Evolutionary conservation across 345 rosid genomes (phyloP), one percentile per base, ranked within the genome.

Genomic region (Iberis pinnata): DNA sequence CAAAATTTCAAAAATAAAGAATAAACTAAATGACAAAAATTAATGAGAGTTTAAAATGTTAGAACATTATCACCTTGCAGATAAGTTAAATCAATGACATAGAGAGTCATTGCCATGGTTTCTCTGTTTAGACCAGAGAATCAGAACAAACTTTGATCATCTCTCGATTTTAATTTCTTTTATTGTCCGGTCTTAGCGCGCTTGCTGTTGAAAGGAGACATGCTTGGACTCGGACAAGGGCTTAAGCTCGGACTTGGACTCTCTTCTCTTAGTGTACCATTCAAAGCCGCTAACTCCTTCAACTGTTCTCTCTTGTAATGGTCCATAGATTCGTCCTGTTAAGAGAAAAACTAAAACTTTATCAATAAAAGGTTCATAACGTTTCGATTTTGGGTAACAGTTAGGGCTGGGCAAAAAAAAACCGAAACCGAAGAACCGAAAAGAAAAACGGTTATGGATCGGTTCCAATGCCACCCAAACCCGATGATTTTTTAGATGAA

Each of bases 101-200:
- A 41, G 20, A 25, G 56, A 16, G 69, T 38, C 56, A 49, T 20
- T 40, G 61, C 12, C 61, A 53, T 52, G 41, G 27, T 45, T 58
- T 42, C 58, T n/a, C n/a, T n/a, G n/a, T n/a, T n/a, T n/a, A n/a
- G n/a, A n/a, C n/a, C n/a, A n/a, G n/a, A n/a, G n/a, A n/a, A n/a
- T n/a, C 13, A 40, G 41, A 43, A 44, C 59, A 44, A n/a, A 35
- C 39, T 60, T 39, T 40, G 50, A 55, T 48, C 56, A 55, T 64
- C 56, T 46, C 46, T 49, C 45, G 8, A 15, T 60, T 12, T 6
- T 0, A 27, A 16, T 4, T 17, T n/a, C 49, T 15, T 71, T 46
- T n/a, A 83, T 75, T 78, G 80, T 67, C 83, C 95, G 6, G 90
- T 89, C 82, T 89, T 89, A 53, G 96, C 93, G 7, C 96, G 84